Percentiles rank a stretch among this genome's conserved stretches.
These are phyloP conservation scores for Heterobasidion irregulare DNA, from an alignment of 1,284 basidiomycete genomes.

Conservation along the genomic window DNA sequence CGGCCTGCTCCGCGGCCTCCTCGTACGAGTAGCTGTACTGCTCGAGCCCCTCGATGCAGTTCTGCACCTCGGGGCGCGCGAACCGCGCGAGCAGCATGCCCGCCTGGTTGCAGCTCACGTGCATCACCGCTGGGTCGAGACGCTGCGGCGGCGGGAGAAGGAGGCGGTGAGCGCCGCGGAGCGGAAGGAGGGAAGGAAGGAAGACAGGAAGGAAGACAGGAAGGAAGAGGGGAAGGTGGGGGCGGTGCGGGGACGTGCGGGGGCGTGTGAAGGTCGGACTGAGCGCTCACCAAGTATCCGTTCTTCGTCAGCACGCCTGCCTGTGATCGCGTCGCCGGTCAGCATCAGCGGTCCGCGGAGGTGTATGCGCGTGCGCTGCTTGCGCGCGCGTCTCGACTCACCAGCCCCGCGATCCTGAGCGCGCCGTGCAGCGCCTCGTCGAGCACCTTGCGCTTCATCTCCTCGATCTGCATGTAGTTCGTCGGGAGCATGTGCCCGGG, in stretches of 20 bases:
- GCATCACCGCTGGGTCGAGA: conserved; percentile 79
- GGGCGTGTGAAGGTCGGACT: not conserved
- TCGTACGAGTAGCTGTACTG: conserved; percentile 86
- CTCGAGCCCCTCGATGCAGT: conserved; percentile 77
- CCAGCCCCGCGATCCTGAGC: conserved; percentile 78
- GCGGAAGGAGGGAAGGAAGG: not conserved
- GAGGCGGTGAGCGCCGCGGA: not conserved
- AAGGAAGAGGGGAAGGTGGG: not conserved
- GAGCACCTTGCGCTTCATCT: conserved; percentile 57
- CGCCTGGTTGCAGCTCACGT: conserved; percentile 76
- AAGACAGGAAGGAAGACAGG: not conserved
- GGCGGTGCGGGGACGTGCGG: not conserved
- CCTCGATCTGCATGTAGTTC: conserved; percentile 45
- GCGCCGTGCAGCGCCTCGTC: conserved; percentile 82
- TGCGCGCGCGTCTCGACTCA: conserved; percentile 25
- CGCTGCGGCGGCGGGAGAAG: conserved; percentile 29
- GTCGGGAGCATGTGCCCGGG: conserved; percentile 22
- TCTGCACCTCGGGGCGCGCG: conserved; percentile 71
- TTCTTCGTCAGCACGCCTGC: conserved; percentile 76
- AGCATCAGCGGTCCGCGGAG: not conserved
- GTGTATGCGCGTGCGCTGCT: not conserved
- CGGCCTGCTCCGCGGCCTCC: conserved; percentile 74
- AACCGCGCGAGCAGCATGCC: conserved; percentile 77
- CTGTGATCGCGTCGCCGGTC: conserved; percentile 21
- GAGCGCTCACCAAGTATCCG: conserved; percentile 61